These are phyloP conservation scores for Suhomyces faveliae DNA, from an alignment of 805 yeast species.

Conservation along the genomic window DNA sequence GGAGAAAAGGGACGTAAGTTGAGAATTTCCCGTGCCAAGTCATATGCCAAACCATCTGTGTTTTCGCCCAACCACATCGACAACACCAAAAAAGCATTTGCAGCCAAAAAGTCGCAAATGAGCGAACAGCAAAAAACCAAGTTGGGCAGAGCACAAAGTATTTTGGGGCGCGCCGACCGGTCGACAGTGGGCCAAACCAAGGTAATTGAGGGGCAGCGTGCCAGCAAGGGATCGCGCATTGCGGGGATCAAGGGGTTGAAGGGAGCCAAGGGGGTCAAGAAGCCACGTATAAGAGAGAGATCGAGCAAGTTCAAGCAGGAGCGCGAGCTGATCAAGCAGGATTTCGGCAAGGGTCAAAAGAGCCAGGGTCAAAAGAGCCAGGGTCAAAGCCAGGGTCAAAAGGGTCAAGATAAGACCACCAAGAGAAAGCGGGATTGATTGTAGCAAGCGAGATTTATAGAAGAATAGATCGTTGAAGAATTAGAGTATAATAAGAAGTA, in stretches of 20 bases:
- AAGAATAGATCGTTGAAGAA: no score
- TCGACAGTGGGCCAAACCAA: conserved; percentile 55
- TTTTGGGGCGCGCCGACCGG: conserved; percentile 79
- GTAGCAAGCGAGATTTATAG: no score
- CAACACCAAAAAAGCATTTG: conserved; percentile 26
- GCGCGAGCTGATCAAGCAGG: conserved; percentile 22
- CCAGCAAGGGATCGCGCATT: conserved; percentile 62
- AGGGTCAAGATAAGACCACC: no score
- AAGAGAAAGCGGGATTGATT: no score
- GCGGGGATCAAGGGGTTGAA: conserved; percentile 59
- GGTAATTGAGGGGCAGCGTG: conserved; percentile 74
- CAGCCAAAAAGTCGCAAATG: conserved; percentile 31
- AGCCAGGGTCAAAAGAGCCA: no score
- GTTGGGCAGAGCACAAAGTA: conserved; percentile 74
- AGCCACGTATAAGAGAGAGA: conserved; percentile 59
- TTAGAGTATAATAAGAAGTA: no score
- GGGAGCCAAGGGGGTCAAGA: conserved; percentile 44
- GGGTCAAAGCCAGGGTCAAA: no score
- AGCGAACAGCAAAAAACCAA: conserved; percentile 70
- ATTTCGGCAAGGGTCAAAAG: conserved; percentile 8
- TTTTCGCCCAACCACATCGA: conserved; percentile 46
- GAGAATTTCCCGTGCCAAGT: conserved; percentile 64
- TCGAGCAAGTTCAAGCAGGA: conserved; percentile 50
- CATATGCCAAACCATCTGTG: conserved; percentile 39
- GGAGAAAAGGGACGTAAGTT: conserved; percentile 53